These are phyloP conservation scores for Colletotrichum tabaci DNA, from an alignment of 2,329 filamentous ascomycete genomes.

Conservation along the genomic window DNA sequence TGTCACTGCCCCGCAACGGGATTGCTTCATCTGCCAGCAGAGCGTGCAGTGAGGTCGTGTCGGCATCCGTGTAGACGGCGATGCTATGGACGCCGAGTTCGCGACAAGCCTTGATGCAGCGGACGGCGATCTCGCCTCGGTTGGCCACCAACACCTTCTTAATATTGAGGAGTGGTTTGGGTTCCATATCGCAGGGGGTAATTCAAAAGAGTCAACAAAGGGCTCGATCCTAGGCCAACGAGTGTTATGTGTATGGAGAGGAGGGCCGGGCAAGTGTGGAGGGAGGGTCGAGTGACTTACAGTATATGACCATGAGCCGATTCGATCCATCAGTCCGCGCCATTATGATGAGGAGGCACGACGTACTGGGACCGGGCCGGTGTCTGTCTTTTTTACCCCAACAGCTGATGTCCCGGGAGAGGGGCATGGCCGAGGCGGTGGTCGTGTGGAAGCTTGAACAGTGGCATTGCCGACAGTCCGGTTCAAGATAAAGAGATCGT, in stretches of 20 bases:
- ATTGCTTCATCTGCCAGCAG: conserved; percentile 69
- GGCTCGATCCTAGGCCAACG: too few species aligned
- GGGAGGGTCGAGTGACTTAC: background rate
- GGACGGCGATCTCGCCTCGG: conserved; percentile 70
- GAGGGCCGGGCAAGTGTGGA: background rate
- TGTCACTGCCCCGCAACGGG: conserved; percentile 51
- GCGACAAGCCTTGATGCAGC: conserved; percentile 63
- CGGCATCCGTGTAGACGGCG: conserved; percentile 71
- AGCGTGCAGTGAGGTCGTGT: conserved; percentile 67
- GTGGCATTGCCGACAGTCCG: background rate
- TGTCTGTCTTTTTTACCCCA: conserved; percentile 5
- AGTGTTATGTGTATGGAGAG: background rate
- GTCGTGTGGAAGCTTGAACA: background rate
- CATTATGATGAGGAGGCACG: background rate
- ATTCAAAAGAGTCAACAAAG: background rate
- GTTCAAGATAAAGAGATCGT: conserved; percentile 4
- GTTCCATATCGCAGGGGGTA: background rate
- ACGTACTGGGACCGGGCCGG: conserved; percentile 1
- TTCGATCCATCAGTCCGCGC: conserved; percentile 1
- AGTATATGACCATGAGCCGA: background rate
- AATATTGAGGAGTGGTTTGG: conserved; percentile 7
- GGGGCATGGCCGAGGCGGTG: background rate
- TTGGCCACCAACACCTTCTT: conserved; percentile 68
- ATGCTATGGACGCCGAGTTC: conserved; percentile 65
- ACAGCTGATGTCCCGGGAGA: background rate